Evolutionary conservation across 176 grass and related monocot species (phyloP).

Genomic region (Leersia perrieri): DNA sequence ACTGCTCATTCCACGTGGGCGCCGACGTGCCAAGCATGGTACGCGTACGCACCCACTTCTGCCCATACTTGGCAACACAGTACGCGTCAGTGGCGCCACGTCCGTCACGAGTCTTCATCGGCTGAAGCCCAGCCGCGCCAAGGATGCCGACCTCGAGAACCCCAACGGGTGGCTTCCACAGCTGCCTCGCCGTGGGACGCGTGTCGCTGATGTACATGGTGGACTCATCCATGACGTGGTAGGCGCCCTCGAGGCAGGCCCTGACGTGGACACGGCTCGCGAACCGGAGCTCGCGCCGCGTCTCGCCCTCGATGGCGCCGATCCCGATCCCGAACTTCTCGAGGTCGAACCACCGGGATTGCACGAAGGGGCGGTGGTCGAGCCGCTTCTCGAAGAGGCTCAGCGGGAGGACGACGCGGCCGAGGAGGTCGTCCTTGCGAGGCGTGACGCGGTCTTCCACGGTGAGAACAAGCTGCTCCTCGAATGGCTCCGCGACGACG

Average conservation of each 20-base stretch:
- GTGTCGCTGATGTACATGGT: slow-evolving; percentile 94
- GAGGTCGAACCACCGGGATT: slow-evolving; percentile 83
- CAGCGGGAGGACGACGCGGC: slow-evolving; percentile 55
- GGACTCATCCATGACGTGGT: slow-evolving; percentile 96
- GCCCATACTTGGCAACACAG: slow-evolving; percentile 87
- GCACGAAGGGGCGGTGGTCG: slow-evolving; percentile 71
- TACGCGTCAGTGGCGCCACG: slow-evolving; percentile 74
- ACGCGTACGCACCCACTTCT: slow-evolving; percentile 95
- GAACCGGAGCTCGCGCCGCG: slow-evolving; percentile 73
- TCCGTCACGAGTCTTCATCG: slow-evolving; percentile 76
- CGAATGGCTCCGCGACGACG: slow-evolving; percentile 92
- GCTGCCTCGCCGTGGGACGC: slow-evolving; percentile 69
- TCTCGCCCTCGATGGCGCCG: slow-evolving; percentile 69
- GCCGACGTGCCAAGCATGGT: slow-evolving; percentile 60
- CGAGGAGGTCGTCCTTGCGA: slow-evolving; percentile 77
- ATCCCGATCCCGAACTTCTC: slow-evolving; percentile 74
- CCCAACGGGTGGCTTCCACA: slow-evolving; percentile 73
- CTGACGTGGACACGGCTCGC: slow-evolving; percentile 75
- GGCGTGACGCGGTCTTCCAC: slow-evolving; percentile 66
- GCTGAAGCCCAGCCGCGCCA: slow-evolving; percentile 53
- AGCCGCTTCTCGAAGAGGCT: slow-evolving; percentile 75
- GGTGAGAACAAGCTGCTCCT: slow-evolving; percentile 78
- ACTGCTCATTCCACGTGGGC: slow-evolving; percentile 89
- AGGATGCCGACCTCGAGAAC: slow-evolving; percentile 86
- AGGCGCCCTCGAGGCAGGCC: slow-evolving; percentile 79